Conservation (phyloP, 768 basidiomycete genomes). For the Tephrocybe sp. region DNA sequence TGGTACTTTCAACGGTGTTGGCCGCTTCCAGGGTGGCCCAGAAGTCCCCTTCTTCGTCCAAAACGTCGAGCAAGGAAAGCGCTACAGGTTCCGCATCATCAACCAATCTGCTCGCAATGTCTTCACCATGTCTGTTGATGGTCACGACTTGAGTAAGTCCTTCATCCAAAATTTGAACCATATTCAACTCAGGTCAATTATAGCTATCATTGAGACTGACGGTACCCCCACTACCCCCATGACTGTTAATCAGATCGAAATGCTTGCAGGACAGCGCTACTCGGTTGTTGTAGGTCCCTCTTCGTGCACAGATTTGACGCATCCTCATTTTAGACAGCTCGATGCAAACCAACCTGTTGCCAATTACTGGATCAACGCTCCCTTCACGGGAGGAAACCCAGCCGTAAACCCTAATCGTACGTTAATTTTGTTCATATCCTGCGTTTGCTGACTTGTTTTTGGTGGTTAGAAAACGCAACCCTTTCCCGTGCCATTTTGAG, state of each 20-base stretch:
- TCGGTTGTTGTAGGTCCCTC: constrained; percentile 22
- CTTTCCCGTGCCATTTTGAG: constrained; percentile 32
- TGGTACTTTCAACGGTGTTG: constrained; percentile 44
- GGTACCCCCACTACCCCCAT: constrained; percentile 21
- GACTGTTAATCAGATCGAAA: constrained; percentile 30
- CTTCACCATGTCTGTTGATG: constrained; percentile 38
- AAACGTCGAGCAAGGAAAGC: constrained; percentile 24
- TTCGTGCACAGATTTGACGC: not conserved
- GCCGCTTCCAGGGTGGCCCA: constrained; percentile 41
- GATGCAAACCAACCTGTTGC: constrained; percentile 34
- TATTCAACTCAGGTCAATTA: not conserved
- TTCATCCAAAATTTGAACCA: not conserved
- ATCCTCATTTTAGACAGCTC: constrained; percentile 12
- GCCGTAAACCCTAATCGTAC: constrained; percentile 20
- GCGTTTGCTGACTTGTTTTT: not conserved
- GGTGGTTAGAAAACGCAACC: constrained; percentile 28
- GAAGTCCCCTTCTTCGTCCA: constrained; percentile 33
- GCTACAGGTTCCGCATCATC: constrained; percentile 55
- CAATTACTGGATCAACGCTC: constrained; percentile 40
- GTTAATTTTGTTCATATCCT: not conserved
- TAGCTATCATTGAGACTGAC: constrained; percentile 34
- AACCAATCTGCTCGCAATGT: constrained; percentile 44
- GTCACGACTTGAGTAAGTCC: constrained; percentile 22
- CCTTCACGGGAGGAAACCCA: constrained; percentile 22
- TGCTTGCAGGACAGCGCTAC: constrained; percentile 45